Percentiles rank a stretch among this genome's conserved stretches.
Evolutionary conservation across 2,329 filamentous ascomycete genomes (phyloP).

Genomic region (Chaetothyriales sp.): DNA sequence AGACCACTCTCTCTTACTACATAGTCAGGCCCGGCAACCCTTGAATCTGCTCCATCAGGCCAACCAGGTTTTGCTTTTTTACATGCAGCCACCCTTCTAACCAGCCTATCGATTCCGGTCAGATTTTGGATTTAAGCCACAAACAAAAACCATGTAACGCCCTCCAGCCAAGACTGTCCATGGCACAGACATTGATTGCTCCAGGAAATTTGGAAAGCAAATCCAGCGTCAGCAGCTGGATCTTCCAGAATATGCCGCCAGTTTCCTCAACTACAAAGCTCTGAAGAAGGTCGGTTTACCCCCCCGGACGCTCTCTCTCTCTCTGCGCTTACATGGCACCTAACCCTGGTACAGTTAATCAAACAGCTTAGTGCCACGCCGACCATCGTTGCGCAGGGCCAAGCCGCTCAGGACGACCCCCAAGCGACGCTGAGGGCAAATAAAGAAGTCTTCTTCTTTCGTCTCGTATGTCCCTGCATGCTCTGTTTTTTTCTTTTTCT

Average conservation of each 20-base stretch:
- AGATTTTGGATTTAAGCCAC: slow-evolving; percentile 2
- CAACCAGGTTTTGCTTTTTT: neutral
- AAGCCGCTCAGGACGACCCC: slow-evolving; percentile 20
- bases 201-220: slow-evolving; percentile 98
- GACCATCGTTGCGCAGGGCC: slow-evolving; percentile 61
- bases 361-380: slow-evolving; percentile 93
- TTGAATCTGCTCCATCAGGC: neutral
- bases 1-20: neutral
- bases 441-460: slow-evolving; percentile 97
- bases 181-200: slow-evolving; percentile 5
- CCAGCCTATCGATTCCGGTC: neutral
- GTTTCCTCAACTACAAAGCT: slow-evolving; percentile 98
- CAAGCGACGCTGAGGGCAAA: slow-evolving; percentile 67
- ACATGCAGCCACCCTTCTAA: neutral
- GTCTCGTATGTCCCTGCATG: slow-evolving; percentile 46
- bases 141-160: slow-evolving; percentile 18
- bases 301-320: neutral
- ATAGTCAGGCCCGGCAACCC: neutral
- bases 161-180: slow-evolving; percentile 1
- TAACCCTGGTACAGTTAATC: slow-evolving; percentile 56
- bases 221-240: slow-evolving; percentile 98
- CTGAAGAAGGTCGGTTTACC: slow-evolving; percentile 68
- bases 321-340: slow-evolving; percentile 8
- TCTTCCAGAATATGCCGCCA: slow-evolving; percentile 96
- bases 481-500: no score